These are phyloP conservation scores for Cicer pinnatifidum DNA, from an alignment of 306 rosid genomes.

Conservation along the genomic window DNA sequence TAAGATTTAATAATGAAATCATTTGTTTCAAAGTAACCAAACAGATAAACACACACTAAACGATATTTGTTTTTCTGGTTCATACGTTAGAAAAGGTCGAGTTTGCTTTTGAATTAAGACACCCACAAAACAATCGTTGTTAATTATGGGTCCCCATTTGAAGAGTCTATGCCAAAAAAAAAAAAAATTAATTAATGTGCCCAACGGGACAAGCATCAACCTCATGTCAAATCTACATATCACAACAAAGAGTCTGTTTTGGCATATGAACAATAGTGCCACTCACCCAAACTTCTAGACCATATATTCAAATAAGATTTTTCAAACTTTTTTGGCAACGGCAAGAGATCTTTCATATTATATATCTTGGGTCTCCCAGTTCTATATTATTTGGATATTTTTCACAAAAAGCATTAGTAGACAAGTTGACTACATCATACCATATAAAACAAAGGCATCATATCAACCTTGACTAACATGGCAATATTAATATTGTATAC, in stretches of 20 bases:
- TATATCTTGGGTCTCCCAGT: conserved; percentile 13
- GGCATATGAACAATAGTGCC: conserved; percentile 44
- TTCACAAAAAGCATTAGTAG: conserved; percentile 49
- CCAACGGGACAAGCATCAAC: conserved; percentile 33
- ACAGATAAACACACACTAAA: too few relatives aligned
- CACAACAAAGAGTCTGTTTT: conserved; percentile 32
- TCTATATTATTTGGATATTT: conserved; percentile 13
- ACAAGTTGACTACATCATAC: conserved; percentile 55
- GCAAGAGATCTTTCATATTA: conserved; percentile 3
- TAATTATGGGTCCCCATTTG: conserved; percentile 33
- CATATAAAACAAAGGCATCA: conserved; percentile 45
- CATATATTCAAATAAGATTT: conserved; percentile 38
- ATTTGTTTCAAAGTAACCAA: too few relatives aligned
- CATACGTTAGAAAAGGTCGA: neutral
- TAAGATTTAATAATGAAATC: too few relatives aligned
- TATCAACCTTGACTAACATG: conserved; percentile 48
- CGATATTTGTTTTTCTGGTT: too few relatives aligned
- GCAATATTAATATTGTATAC: conserved; percentile 11
- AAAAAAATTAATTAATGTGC: conserved; percentile 27
- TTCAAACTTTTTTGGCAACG: neutral
- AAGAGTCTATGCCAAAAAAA: conserved; percentile 20
- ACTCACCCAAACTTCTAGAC: conserved; percentile 42
- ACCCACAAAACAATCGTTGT: neutral
- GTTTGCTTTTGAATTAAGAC: conserved; percentile 11
- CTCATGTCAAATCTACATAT: conserved; percentile 7